Evolutionary conservation across 2,329 filamentous ascomycete genomes (phyloP).

Genomic region (Pseudonectria buxi): DNA sequence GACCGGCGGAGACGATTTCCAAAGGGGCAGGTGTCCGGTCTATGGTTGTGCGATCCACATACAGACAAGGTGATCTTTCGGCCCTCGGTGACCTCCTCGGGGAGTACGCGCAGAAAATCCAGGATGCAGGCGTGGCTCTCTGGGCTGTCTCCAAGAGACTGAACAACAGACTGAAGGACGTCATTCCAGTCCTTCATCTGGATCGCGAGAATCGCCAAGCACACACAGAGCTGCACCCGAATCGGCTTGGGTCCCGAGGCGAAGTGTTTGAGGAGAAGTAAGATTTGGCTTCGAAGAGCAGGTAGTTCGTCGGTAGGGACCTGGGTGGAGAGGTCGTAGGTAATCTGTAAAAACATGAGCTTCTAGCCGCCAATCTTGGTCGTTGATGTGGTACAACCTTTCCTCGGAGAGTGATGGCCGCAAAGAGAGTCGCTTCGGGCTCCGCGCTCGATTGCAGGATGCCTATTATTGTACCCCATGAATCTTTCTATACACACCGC

Average conservation of each 20-base stretch:
- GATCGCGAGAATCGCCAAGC: constrained; percentile 87
- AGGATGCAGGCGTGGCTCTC: constrained; percentile 80
- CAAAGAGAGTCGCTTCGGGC: constrained; percentile 85
- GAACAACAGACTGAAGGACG: constrained; percentile 75
- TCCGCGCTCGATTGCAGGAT: constrained; percentile 79
- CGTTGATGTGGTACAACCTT: constrained; percentile 55
- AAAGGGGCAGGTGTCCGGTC: constrained; percentile 29
- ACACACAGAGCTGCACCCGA: constrained; percentile 88
- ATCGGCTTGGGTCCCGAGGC: constrained; percentile 77
- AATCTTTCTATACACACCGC: constrained; percentile 60
- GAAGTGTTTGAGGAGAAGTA: constrained; percentile 74
- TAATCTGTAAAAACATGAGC: constrained; percentile 57
- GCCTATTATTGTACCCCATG: constrained; percentile 82
- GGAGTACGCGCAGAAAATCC: constrained; percentile 93
- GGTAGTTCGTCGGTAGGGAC: constrained; percentile 68
- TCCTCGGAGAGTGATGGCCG: constrained; percentile 93
- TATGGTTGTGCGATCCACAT: constrained; percentile 62
- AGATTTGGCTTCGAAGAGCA: constrained; percentile 74
- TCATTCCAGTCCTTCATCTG: constrained; percentile 96
- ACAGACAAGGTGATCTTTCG: constrained; percentile 99
- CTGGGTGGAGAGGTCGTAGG: constrained; percentile 85
- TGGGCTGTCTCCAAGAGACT: constrained; percentile 67
- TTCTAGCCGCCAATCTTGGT: background rate
- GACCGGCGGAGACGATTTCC: constrained; percentile 30
- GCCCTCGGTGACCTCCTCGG: constrained; percentile 98